Evolutionary conservation across 495 filamentous ascomycete genomes (phyloP), one percentile per base, ranked within the genome.

Genomic region (Jackrogersella multiformis): DNA sequence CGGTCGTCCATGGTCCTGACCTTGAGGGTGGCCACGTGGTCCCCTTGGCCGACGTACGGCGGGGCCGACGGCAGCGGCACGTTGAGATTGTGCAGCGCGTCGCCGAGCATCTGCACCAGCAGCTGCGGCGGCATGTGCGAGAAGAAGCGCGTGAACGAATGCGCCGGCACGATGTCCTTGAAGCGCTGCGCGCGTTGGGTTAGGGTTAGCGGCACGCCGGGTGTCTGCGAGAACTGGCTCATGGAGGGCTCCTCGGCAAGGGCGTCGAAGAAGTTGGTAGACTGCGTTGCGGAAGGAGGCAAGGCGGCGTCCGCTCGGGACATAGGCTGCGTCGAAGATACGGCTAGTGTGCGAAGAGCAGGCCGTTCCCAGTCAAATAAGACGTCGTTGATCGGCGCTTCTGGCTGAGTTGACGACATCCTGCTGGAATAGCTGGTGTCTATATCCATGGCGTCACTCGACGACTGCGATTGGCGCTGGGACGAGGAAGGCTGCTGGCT

Each of bases 151-250:
- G 94, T 94, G 62, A 98, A 87, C 1, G 89, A 86, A 74, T 94
- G 89, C 15, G 86, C 84, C 9, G 91, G 94, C 23, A 82, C 76
- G 65, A 99, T 95, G 76, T 99, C 95, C 53, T 85, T 84, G 85
- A 98, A 99, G 32, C 84, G 86, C 52, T 89, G 88, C 5, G 95
- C 95, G 54, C 89, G 89, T 73, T 99, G 95, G 10, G 95, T 99
- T 39, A 89, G 77, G 36, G 79, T 91, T 9, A 97, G 69, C 0
- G 92, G 92, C 0, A 97, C 89, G n/a, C 87, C 84, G 4, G 93
- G 93, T 5, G 84, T 86, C 23, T 88, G 84, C 6, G 92, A 89
- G 84, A 99, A 98, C 77, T 99, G 95, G 24, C 87, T 90, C 88
- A 97, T 91, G 34, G 89, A 89, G 6, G 93, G 95, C 73, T 99